Base-by-base conservation (phyloP, 148 eudicot species). In the Dianthus caryophyllus region DNA sequence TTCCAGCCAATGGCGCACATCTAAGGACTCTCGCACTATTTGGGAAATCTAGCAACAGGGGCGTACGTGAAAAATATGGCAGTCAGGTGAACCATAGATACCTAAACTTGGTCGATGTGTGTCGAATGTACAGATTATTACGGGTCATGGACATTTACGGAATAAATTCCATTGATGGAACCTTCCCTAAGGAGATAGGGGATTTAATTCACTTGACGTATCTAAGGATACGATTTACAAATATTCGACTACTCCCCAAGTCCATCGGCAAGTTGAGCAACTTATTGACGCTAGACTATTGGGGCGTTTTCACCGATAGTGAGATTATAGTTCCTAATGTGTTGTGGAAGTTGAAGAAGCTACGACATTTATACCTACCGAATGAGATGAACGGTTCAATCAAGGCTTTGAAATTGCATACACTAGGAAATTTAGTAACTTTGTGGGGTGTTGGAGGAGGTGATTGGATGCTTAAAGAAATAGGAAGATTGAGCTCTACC, bases 371-470 rank as follows among this genome's bases (percentile, higher is more conserved):
- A 36, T 74, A 30, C 68, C 61, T 78, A 17, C 75, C 77, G 0
- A 13, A 30, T n/a, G 72, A 65, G 25, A 54, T 67, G 61, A 66
- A 46, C 41, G n/a, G 33, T 9, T 0, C n/a, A 1, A n/a, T 15
- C 27, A 62, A 58, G 9, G 55, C 13, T 0, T 39, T 74, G 27
- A 71, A 66, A 73, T 29, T 78, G 13, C 31, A 66, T n/a, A 54
- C 47, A 8, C 46, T 75, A 9, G 56, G 38, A 33, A 20, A 47
- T 36, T 59, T 78, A 43, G 55, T 66, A 41, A 71, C 62, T 0
- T 48, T 78, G 30, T 70, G 78, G 78, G 70, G 70, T 48, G 58
- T 44, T 9, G 67, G 64, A 1, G 79, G 79, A 43, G 76, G 79
- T 5, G 9, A 39, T 22, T 75, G 79, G 82, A 68, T 79, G 76